Base-by-base conservation (phyloP, 108 stramenopile species). In the Skeletonema costatum region DNA sequence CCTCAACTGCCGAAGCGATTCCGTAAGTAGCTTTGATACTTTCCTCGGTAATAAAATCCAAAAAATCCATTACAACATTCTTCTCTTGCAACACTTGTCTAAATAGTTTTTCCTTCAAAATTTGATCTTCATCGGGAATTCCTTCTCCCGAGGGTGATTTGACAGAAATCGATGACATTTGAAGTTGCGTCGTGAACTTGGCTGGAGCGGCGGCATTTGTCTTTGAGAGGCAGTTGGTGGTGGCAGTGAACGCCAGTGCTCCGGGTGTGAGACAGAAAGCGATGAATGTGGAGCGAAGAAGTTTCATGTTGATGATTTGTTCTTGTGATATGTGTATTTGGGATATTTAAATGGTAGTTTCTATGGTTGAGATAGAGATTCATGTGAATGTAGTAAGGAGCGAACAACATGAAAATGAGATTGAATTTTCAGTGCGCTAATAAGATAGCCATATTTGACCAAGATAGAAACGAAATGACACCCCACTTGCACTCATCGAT, bases 271-370 rank as follows among this genome's bases (percentile, higher is more conserved):
- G 53, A 56, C 53, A 56, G 21, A 56, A 56, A 10, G 53, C 53
- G 53, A 56, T 56, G 53, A 56, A 56, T 25, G 53, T 56, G 53
- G 53, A 56, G 10, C 53, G 53, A 19, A 56, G 25, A 56, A 56
- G 53, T 56, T 56, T 56, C 53, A 56, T 56, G 25, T 56, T 56
- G 8, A 11, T 53, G 44, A 53, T 53, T 50, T 19, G 53, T 10
- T 10, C 21, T 25, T 10, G 2, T 10, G 53, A 25, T 56, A 25
- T 25, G 53, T 56, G 21, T 25, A 46, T 46, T 5, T 48, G 46
- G 13, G 4, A 1, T 48, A n/a, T 48, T 19, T 19, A 51, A 19
- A 19, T 51, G 10, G n/a, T 51, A 19, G 50, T 3, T 46, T 51
- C 53, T 56, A 14, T 56, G 2, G 53, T 46, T n/a, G 44, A 46